A percentile compares a stretch with the other conserved stretches of the same genome.
phyloP scores from a whole-genome alignment of 495 filamentous ascomycete species.

The Aspergillus cristatus region DNA sequence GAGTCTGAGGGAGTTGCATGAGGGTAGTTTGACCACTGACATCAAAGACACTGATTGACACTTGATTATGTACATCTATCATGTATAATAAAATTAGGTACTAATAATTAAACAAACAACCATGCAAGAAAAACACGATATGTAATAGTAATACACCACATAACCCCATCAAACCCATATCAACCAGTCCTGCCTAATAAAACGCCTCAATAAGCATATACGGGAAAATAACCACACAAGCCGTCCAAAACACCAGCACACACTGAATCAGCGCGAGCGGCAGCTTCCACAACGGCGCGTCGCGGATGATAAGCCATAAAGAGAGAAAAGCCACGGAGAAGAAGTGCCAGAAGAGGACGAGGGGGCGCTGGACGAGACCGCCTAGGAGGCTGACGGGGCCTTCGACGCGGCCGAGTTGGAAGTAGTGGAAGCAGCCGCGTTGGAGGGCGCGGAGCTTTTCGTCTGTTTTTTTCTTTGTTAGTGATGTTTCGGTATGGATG shows the following conservation, averaged over 20 bases:
- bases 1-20: too few relatives aligned
- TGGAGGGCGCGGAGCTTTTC: conserved; percentile 69
- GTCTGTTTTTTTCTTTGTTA: conserved; percentile 32
- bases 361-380: conserved; percentile 68
- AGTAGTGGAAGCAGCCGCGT: conserved; percentile 88
- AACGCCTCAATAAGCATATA: conserved; percentile 49
- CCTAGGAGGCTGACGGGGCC: conserved; percentile 77
- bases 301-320: conserved; percentile 65
- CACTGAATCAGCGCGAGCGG: conserved; percentile 52
- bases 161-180: too few relatives aligned
- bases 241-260: conserved; percentile 70
- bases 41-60: too few relatives aligned
- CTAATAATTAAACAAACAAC: too few relatives aligned
- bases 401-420: conserved; percentile 66
- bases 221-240: conserved; percentile 81
- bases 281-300: conserved; percentile 47
- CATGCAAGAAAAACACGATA: too few relatives aligned
- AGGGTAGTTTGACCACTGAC: too few relatives aligned
- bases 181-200: too few relatives aligned
- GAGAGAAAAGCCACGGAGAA: conserved; percentile 84
- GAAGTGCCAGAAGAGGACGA: conserved; percentile 83
- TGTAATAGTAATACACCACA: too few relatives aligned
- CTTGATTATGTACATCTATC: too few relatives aligned
- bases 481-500: too few relatives aligned
- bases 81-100: too few relatives aligned